Evolutionary conservation across 2,329 filamentous ascomycete genomes (phyloP).

Genomic region (Colletotrichum eremochloae): DNA sequence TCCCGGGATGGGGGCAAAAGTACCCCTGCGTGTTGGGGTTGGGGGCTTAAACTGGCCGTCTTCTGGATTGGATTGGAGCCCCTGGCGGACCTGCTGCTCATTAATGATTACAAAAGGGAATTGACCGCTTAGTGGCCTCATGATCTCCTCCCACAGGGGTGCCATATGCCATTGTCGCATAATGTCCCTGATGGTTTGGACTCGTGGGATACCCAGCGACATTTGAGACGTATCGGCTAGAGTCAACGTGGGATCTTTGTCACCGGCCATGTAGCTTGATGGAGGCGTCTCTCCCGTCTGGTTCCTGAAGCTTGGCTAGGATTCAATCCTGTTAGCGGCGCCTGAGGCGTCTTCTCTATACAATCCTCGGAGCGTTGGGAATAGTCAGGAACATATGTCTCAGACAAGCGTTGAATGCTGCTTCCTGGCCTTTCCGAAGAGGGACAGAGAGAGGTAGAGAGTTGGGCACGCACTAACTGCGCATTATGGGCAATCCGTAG

Average conservation of each 20-base stretch:
- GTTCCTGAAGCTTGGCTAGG: constrained; percentile 36
- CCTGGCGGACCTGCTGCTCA: constrained; percentile 20
- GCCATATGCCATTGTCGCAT: constrained; percentile 34
- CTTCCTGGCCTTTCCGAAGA: constrained; percentile 29
- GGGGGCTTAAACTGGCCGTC: constrained; percentile 37
- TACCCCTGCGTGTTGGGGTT: constrained; percentile 36
- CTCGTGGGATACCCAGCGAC: constrained; percentile 24
- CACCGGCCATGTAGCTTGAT: constrained; percentile 32
- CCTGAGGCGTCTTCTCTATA: constrained; percentile 32
- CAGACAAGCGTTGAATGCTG: constrained; percentile 38
- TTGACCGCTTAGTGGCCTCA: constrained; percentile 39
- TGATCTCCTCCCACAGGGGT: constrained; percentile 38
- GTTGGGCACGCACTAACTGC: constrained; percentile 16
- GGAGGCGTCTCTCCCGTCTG: constrained; percentile 25
- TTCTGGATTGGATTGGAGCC: constrained; percentile 22
- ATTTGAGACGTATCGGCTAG: constrained; percentile 39
- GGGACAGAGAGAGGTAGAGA: neutral
- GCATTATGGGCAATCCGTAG: constrained; percentile 14
- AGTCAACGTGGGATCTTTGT: constrained; percentile 30
- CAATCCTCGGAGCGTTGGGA: constrained; percentile 36
- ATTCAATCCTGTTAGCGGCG: constrained; percentile 27
- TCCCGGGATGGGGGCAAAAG: constrained; percentile 1
- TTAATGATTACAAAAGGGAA: constrained; percentile 5
- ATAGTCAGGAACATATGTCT: constrained; percentile 43
- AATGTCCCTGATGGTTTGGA: constrained; percentile 29